These are phyloP conservation scores for Cadophora luteo-olivacea DNA, from an alignment of 2,329 filamentous ascomycete species.

Conservation along the genomic window DNA sequence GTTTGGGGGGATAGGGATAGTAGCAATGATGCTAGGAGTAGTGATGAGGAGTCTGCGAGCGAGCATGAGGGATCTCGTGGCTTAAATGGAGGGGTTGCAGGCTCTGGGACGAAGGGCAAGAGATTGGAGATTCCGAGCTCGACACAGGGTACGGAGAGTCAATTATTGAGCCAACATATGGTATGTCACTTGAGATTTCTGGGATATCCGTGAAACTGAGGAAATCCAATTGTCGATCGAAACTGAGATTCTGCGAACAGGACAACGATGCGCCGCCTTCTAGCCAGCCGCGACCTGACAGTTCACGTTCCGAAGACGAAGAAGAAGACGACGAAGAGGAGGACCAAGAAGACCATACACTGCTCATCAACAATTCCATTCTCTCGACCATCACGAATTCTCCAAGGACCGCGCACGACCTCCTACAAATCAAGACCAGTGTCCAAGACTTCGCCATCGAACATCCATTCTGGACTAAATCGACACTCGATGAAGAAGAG, in stretches of 20 bases:
- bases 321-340: conserved; percentile 20
- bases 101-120: conserved; percentile 11
- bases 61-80: background rate
- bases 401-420: conserved; percentile 17
- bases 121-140: conserved; percentile 26
- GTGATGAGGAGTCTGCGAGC: conserved; percentile 17
- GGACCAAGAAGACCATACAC: conserved; percentile 1
- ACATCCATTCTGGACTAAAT: conserved; percentile 25
- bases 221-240: background rate
- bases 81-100: background rate
- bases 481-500: conserved; percentile 15
- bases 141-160: conserved; percentile 23
- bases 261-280: conserved; percentile 28
- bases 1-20: conserved; percentile 31
- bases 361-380: background rate
- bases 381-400: background rate
- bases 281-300: conserved; percentile 30
- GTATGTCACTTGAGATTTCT: background rate
- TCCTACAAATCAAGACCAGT: conserved; percentile 24
- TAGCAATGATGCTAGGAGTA: conserved; percentile 36
- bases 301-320: conserved; percentile 15
- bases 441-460: conserved; percentile 25
- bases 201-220: background rate
- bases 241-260: conserved; percentile 11
- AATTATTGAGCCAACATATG: background rate